Evolutionary conservation across 768 basidiomycete species (phyloP).

Genomic region (Russula compacta): DNA sequence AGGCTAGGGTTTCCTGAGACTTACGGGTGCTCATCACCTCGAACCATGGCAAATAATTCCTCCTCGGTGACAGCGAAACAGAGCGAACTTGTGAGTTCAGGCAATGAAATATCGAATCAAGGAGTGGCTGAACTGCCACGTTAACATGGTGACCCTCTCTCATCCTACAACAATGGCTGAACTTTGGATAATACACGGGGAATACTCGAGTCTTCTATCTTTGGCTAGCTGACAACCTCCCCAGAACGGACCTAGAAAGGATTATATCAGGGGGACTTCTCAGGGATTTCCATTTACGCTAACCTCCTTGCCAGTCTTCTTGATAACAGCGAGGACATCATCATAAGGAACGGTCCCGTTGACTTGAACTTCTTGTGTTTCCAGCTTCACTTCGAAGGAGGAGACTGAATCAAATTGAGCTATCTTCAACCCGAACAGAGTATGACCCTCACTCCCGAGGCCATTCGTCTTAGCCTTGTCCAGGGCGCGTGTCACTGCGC

Average conservation of each 20-base stretch:
- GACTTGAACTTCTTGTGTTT: constrained; percentile 66
- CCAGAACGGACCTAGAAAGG: constrained; percentile 11
- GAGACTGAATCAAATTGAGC: constrained; percentile 31
- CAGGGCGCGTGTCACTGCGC: constrained; percentile 68
- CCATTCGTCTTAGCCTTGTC: constrained; percentile 43
- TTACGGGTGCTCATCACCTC: too few relatives aligned
- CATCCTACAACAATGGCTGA: background rate
- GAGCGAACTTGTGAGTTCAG: too few relatives aligned
- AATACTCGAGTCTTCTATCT: background rate
- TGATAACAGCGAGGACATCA: constrained; percentile 58
- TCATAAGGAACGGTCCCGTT: constrained; percentile 54
- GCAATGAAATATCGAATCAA: background rate
- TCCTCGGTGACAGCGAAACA: too few relatives aligned
- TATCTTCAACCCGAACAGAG: constrained; percentile 20
- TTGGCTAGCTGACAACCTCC: background rate
- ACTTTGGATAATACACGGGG: background rate
- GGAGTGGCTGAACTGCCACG: background rate
- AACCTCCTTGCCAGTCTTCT: constrained; percentile 91
- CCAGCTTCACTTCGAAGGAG: constrained; percentile 52
- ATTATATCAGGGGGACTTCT: background rate
- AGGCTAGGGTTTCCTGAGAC: too few relatives aligned
- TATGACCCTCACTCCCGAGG: background rate
- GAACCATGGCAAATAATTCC: too few relatives aligned
- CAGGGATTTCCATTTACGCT: constrained; percentile 8
- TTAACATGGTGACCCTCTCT: background rate